Evolutionary conservation across 75 land plant genomes (phyloP), one percentile per base, ranked within the genome.

Genomic region (Picea glauca): DNA sequence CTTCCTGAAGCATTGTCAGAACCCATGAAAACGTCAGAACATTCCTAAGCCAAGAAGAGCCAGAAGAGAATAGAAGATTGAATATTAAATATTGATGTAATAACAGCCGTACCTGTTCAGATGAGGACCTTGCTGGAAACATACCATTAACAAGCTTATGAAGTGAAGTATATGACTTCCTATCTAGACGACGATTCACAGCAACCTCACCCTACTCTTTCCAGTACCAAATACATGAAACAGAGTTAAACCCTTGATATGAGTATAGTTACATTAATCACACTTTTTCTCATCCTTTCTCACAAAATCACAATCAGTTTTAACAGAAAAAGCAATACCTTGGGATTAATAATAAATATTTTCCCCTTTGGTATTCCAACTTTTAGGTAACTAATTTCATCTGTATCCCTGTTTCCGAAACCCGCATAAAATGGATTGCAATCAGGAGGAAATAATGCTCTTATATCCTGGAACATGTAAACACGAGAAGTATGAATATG

Each of bases 401-500:
- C 99, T 14, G 99, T 98, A 77, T 93, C 90, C 81, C 99, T 85
- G 77, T 98, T 98, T 33, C 99, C 99, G 89, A 98, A 98, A 46
- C 99, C 99, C 62, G 99, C 99, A 84, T 98, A 98, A 76, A 98
- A 98, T 83, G 99, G 99, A 79, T 93, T 93, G 87, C 91, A 78
- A 77, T 93, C 94, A 63, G 83, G 38, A 72, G 99, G 99, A 88
- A 95, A 98, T 38, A 98, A 77, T 78, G 80, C 88, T 78, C 81
- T 89, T 57, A 98, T 98, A 60, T 85, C 94, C 99, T 98, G 87
- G 13, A 13, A 77, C 32, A 62, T 23, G 81, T 35, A 40, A 20
- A 46, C n/a, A 76, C 26, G 60, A 18, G 8, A 76, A 20, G 58
- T 50, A 50, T 50, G 56, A n/a, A 63, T 63, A 63, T 7, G 21